Evolutionary conservation across 2,329 filamentous ascomycete genomes (phyloP).

Genomic region (Fusarium abutilonis): DNA sequence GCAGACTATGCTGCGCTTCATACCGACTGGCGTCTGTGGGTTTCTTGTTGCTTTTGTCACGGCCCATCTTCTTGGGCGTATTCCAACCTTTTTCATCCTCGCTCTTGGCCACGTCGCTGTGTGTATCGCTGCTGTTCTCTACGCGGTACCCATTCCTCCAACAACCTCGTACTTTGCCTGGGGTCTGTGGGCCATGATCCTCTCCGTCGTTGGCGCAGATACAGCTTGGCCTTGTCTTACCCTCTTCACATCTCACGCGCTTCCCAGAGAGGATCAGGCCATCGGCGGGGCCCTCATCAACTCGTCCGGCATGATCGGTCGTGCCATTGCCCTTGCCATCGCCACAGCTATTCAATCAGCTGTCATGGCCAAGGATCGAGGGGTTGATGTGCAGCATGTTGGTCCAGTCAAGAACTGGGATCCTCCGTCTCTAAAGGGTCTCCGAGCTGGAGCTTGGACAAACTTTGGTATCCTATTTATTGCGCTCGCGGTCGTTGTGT

Average conservation of each 20-base stretch:
- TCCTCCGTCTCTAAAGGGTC: slow-evolving; percentile 56
- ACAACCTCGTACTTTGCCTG: slow-evolving; percentile 73
- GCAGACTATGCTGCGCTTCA: slow-evolving; percentile 74
- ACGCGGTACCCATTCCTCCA: slow-evolving; percentile 70
- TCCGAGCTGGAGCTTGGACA: slow-evolving; percentile 63
- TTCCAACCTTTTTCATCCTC: slow-evolving; percentile 68
- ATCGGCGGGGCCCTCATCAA: slow-evolving; percentile 75
- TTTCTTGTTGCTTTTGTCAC: slow-evolving; percentile 66
- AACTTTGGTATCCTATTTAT: slow-evolving; percentile 60
- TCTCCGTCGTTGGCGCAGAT: slow-evolving; percentile 73
- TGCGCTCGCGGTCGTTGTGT: slow-evolving; percentile 56
- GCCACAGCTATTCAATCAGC: slow-evolving; percentile 72
- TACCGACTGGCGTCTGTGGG: slow-evolving; percentile 71
- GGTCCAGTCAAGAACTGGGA: slow-evolving; percentile 58
- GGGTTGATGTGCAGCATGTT: slow-evolving; percentile 55
- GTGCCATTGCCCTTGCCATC: slow-evolving; percentile 72
- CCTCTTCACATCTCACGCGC: slow-evolving; percentile 70
- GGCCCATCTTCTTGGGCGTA: slow-evolving; percentile 64
- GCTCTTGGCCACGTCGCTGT: slow-evolving; percentile 66
- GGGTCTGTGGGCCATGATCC: slow-evolving; percentile 71
- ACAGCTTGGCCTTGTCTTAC: slow-evolving; percentile 73
- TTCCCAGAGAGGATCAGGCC: slow-evolving; percentile 72
- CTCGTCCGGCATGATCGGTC: slow-evolving; percentile 70
- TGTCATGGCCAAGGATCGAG: slow-evolving; percentile 62
- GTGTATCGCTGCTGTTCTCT: slow-evolving; percentile 66